Conservation (phyloP, 2,329 filamentous ascomycete species). For the Phaeomoniella chlamydospora region DNA sequence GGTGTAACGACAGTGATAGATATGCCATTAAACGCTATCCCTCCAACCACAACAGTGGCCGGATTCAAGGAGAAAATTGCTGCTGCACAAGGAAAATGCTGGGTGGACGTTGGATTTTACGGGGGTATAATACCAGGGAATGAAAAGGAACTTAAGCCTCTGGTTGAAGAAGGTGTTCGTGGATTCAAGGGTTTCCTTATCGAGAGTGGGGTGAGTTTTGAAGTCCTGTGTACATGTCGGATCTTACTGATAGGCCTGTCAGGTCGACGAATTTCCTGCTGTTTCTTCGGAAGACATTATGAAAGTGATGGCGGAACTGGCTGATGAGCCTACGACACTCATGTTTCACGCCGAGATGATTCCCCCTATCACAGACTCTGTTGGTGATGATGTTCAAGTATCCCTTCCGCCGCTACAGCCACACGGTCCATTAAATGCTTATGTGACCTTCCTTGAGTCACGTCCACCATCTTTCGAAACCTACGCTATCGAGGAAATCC, state of each 20-base stretch:
- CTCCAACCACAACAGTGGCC: conserved; percentile 78
- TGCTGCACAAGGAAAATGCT: conserved; percentile 76
- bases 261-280: conserved; percentile 93
- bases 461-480: conserved; percentile 83
- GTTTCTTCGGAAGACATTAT: conserved; percentile 68
- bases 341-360: conserved; percentile 99
- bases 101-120: conserved; percentile 98
- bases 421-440: conserved; percentile 57
- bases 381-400: conserved; percentile 60
- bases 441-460: conserved; percentile 83
- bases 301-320: conserved; percentile 66
- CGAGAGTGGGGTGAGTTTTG: conserved; percentile 67
- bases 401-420: conserved; percentile 58
- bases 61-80: conserved; percentile 74
- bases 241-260: conserved; percentile 1
- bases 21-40: conserved; percentile 96
- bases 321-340: conserved; percentile 69
- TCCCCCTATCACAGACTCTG: conserved; percentile 67
- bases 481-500: conserved; percentile 74
- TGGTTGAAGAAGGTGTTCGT: conserved; percentile 74
- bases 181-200: conserved; percentile 98
- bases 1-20: conserved; percentile 94
- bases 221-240: conserved; percentile 2
- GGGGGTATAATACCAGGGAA: conserved; percentile 91
- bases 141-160: conserved; percentile 56